Conservation (phyloP, 768 basidiomycete genomes). For the Suillus bovinus region DNA sequence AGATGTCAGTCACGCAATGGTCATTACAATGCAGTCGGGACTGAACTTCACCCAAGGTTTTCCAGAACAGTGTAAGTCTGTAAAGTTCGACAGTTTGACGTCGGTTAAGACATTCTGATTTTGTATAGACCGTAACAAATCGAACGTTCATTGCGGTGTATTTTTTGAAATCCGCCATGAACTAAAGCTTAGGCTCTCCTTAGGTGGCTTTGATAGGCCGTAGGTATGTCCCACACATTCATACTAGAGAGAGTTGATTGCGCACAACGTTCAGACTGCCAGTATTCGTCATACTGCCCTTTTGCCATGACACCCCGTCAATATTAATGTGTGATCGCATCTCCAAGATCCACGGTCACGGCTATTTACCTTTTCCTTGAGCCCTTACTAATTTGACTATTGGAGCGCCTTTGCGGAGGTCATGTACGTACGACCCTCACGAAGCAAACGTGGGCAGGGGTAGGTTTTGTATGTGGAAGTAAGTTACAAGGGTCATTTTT, state of each 20-base stretch:
- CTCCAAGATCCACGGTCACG: conserved; percentile 6
- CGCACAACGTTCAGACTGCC: not conserved
- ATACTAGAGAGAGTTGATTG: not conserved
- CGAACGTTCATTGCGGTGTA: not conserved
- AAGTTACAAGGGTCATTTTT: not conserved
- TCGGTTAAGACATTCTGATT: conserved; percentile 1
- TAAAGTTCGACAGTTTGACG: not conserved
- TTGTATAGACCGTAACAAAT: not conserved
- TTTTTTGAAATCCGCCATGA: conserved; percentile 1
- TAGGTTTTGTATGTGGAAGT: not conserved
- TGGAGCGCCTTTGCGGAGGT: conserved; percentile 6
- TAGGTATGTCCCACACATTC: not conserved
- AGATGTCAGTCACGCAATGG: not conserved
- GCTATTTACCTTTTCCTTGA: conserved; percentile 7
- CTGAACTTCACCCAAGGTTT: conserved; percentile 1
- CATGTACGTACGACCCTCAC: conserved; percentile 2
- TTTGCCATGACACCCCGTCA: conserved; percentile 8
- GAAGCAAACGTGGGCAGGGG: conserved; percentile 2
- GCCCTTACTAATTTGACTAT: not conserved
- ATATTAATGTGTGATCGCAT: conserved; percentile 7
- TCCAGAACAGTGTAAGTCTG: conserved; percentile 3
- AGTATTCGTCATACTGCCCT: conserved; percentile 3
- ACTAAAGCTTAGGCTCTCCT: not conserved
- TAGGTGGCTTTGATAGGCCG: not conserved
- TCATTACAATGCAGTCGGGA: not conserved